Percentiles rank a stretch among this genome's conserved stretches.
phyloP scores from a whole-genome alignment of 768 basidiomycete species.

The Tremella fuciformis region DNA sequence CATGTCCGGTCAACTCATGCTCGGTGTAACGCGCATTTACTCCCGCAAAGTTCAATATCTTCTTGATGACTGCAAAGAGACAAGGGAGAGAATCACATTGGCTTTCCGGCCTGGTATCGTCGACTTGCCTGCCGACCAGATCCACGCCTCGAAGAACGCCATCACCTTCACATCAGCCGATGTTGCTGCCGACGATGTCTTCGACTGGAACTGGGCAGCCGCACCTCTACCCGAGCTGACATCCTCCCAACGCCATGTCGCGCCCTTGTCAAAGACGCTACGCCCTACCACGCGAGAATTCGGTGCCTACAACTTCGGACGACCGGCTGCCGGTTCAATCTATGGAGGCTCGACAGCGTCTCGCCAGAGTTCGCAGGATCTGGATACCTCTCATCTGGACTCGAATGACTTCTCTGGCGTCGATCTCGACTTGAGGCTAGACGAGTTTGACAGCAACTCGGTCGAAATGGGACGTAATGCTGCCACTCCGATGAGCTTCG shows the following conservation, averaged over 20 bases:
- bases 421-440: slow-evolving; percentile 37
- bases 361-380: slow-evolving; percentile 29
- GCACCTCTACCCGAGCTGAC: slow-evolving; percentile 62
- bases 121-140: slow-evolving; percentile 92
- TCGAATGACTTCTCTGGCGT: slow-evolving; percentile 45
- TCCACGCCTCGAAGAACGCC: slow-evolving; percentile 77
- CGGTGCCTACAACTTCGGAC: slow-evolving; percentile 43
- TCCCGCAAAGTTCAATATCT: slow-evolving; percentile 97
- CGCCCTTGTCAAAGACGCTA: slow-evolving; percentile 19
- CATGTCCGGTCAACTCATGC: slow-evolving; percentile 89
- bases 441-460: slow-evolving; percentile 12
- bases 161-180: slow-evolving; percentile 70
- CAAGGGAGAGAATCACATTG: slow-evolving; percentile 92
- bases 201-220: slow-evolving; percentile 42
- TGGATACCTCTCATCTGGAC: slow-evolving; percentile 35
- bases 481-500: slow-evolving; percentile 15
- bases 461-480: slow-evolving; percentile 31
- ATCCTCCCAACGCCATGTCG: slow-evolving; percentile 11
- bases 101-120: slow-evolving; percentile 93
- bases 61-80: slow-evolving; percentile 96
- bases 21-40: slow-evolving; percentile 96
- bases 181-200: slow-evolving; percentile 60
- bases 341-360: slow-evolving; percentile 28
- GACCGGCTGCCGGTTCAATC: slow-evolving; percentile 35
- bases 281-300: slow-evolving; percentile 31